phyloP scores from a whole-genome alignment of 1,139 yeast genomes.

The Candida sp. region DNA sequence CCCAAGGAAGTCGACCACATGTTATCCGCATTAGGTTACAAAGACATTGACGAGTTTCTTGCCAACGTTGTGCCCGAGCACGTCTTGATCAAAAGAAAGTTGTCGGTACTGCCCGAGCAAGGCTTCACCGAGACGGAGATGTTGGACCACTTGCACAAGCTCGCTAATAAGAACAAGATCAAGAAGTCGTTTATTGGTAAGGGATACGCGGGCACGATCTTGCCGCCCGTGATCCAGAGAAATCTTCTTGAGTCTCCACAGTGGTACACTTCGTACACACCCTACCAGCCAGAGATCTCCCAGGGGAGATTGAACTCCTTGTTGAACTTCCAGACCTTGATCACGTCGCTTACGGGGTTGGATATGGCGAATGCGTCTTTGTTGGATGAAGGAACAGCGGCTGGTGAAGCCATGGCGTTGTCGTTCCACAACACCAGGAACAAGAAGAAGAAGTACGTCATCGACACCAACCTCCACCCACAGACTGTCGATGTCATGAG shows the following conservation, averaged over 20 bases:
- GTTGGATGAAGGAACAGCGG: slow-evolving; percentile 97
- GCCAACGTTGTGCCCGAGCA: slow-evolving; percentile 77
- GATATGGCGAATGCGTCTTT: slow-evolving; percentile 93
- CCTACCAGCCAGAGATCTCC: slow-evolving; percentile 97
- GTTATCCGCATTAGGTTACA: slow-evolving; percentile 69
- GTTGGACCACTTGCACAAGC: slow-evolving; percentile 64
- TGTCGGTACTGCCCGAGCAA: slow-evolving; percentile 62
- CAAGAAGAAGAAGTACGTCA: slow-evolving; percentile 70
- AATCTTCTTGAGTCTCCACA: slow-evolving; percentile 93
- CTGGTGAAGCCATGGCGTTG: slow-evolving; percentile 96
- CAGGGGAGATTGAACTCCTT: slow-evolving; percentile 95
- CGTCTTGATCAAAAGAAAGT: slow-evolving; percentile 68
- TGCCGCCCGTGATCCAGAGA: slow-evolving; percentile 94
- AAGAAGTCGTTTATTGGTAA: slow-evolving; percentile 86
- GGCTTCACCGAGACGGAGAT: slow-evolving; percentile 87
- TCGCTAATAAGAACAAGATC: slow-evolving; percentile 77
- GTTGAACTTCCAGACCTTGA: slow-evolving; percentile 88
- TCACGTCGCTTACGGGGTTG: slow-evolving; percentile 89
- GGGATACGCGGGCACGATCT: slow-evolving; percentile 90
- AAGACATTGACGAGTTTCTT: slow-evolving; percentile 73
- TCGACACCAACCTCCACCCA: slow-evolving; percentile 79
- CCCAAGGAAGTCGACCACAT: slow-evolving; percentile 64
- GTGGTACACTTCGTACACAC: slow-evolving; percentile 99
- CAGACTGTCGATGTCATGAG: slow-evolving; percentile 83
- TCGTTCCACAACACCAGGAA: slow-evolving; percentile 71